phyloP scores from a whole-genome alignment of 2,329 filamentous ascomycete genomes.

The Fusarium sp. region DNA sequence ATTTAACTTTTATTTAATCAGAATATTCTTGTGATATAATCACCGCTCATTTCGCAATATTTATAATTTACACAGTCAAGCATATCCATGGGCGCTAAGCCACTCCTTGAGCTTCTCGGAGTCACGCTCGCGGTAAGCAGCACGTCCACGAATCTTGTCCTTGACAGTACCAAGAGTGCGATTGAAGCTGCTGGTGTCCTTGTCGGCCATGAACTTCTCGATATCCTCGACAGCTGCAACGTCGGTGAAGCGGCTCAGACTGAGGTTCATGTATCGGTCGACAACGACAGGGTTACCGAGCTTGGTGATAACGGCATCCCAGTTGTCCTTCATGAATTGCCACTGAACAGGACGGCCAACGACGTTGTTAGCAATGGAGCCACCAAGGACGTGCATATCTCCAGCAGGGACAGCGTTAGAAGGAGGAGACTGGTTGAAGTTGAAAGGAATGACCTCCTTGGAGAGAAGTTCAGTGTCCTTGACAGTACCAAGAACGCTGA shows the following conservation, averaged over 20 bases:
- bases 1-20: constrained; percentile 24
- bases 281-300: constrained; percentile 87
- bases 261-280: constrained; percentile 86
- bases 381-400: constrained; percentile 87
- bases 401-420: constrained; percentile 79
- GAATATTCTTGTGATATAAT: not conserved
- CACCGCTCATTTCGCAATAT: constrained; percentile 10
- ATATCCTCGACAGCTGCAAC: constrained; percentile 79
- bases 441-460: constrained; percentile 77
- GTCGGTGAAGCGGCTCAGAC: constrained; percentile 83
- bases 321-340: constrained; percentile 88
- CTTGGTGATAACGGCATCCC: constrained; percentile 77
- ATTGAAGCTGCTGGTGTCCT: constrained; percentile 88
- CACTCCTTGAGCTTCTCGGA: constrained; percentile 79
- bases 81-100: constrained; percentile 69
- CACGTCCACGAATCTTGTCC: constrained; percentile 87
- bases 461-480: constrained; percentile 76
- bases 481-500: constrained; percentile 80
- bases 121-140: constrained; percentile 85
- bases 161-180: constrained; percentile 86
- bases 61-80: constrained; percentile 51
- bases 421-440: constrained; percentile 74
- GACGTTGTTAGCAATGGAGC: constrained; percentile 78
- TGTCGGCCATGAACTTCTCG: constrained; percentile 83
- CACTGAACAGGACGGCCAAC: constrained; percentile 81